Evolutionary conservation across 176 grass and related monocot species (phyloP).

Genomic region (Lolium perenne): DNA sequence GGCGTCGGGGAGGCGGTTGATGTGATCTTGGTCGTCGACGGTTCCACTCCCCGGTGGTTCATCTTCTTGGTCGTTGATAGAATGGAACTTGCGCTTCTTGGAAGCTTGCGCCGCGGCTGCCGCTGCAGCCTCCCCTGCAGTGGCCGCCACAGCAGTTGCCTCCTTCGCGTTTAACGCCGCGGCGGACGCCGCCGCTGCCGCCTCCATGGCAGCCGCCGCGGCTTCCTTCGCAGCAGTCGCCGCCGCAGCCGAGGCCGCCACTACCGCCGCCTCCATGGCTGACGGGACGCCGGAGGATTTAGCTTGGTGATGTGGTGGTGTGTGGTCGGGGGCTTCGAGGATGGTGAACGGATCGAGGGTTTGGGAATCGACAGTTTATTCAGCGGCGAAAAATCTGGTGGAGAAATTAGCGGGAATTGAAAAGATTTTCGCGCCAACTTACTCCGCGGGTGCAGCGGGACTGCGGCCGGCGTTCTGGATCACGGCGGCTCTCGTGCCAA

Average conservation of each 20-base stretch:
- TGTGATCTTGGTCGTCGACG: no score
- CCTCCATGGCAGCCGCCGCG: no score
- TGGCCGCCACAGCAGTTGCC: no score
- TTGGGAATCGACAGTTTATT: background rate
- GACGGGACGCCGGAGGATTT: background rate
- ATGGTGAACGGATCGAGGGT: background rate
- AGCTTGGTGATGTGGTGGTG: background rate
- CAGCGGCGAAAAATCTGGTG: background rate
- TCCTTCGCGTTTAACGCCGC: no score
- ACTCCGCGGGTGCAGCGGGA: no score
- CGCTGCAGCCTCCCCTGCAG: no score
- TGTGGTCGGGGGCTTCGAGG: background rate
- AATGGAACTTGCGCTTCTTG: constrained; percentile 1
- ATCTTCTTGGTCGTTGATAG: background rate
- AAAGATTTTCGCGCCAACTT: background rate
- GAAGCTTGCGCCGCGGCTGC: background rate
- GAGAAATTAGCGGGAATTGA: background rate
- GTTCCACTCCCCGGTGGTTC: no score
- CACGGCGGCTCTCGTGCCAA: no score
- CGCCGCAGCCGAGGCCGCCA: background rate
- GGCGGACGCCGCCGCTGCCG: no score
- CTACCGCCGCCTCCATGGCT: background rate
- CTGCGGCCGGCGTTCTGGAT: no score
- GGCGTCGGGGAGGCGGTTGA: no score
- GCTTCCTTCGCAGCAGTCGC: no score